Evolutionary conservation across 305 asterid species (phyloP).

Genomic region (Fraxinus paxiana): DNA sequence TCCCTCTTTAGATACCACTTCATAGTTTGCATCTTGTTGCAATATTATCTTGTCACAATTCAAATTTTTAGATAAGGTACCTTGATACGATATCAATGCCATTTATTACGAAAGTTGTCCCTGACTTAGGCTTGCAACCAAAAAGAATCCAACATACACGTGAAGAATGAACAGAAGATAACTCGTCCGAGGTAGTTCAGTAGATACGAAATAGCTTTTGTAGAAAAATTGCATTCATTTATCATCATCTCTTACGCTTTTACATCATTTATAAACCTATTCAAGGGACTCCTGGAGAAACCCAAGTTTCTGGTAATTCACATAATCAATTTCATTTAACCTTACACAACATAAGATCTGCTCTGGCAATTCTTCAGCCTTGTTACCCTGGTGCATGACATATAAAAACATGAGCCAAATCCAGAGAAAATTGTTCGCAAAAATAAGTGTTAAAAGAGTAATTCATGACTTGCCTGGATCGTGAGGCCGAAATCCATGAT

Average conservation of each 20-base stretch:
- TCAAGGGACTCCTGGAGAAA: background rate
- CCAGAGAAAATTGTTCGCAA: background rate
- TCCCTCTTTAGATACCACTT: background rate
- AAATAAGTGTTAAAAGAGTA: background rate
- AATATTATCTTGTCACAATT: background rate
- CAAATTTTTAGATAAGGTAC: background rate
- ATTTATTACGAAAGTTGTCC: background rate
- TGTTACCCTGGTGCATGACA: background rate
- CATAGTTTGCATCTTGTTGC: background rate
- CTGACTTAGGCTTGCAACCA: background rate
- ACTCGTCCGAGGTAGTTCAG: background rate
- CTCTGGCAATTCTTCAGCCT: conserved; percentile 59
- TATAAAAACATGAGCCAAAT: background rate
- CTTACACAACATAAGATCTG: conserved; percentile 50
- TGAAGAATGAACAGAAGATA: background rate
- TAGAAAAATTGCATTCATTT: background rate
- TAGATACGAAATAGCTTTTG: background rate
- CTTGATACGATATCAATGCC: background rate
- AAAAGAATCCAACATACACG: background rate
- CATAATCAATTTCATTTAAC: conserved; percentile 52
- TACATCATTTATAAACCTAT: background rate
- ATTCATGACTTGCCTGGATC: conserved; percentile 36
- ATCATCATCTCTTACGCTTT: background rate
- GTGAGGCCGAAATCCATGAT: conserved; percentile 54
- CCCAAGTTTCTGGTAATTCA: conserved; percentile 6